phyloP scores from a whole-genome alignment of 83 land plant genomes.

The Thuja plicata region DNA sequence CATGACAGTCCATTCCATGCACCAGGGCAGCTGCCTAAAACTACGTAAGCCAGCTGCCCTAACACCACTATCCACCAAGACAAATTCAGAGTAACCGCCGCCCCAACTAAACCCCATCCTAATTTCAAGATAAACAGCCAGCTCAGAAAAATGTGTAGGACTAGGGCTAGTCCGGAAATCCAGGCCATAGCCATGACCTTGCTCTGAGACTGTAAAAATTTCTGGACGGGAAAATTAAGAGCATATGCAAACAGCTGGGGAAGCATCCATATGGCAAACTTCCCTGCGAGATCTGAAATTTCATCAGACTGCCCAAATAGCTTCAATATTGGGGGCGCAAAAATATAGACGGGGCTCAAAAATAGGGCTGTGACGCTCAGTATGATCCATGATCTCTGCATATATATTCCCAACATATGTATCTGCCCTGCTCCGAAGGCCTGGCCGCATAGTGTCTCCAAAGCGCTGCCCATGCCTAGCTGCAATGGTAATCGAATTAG shows the following conservation, averaged over 20 bases:
- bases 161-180: constrained; percentile 29
- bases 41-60: constrained; percentile 25
- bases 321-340: constrained; percentile 26
- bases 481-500: not conserved
- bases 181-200: constrained; percentile 53
- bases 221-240: constrained; percentile 50
- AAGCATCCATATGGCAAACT: constrained; percentile 51
- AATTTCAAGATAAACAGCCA: constrained; percentile 48
- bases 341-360: constrained; percentile 29
- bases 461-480: constrained; percentile 74
- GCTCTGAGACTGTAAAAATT: constrained; percentile 70
- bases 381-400: constrained; percentile 70
- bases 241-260: constrained; percentile 66
- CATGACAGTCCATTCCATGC: constrained; percentile 35
- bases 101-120: constrained; percentile 42
- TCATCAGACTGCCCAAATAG: constrained; percentile 23
- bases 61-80: constrained; percentile 41
- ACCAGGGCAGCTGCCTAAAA: constrained; percentile 22
- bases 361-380: constrained; percentile 18
- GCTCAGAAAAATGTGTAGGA: constrained; percentile 44
- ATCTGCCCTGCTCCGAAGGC: constrained; percentile 58
- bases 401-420: constrained; percentile 62
- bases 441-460: constrained; percentile 74
- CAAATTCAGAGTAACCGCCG: constrained; percentile 41
- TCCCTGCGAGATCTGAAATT: constrained; percentile 31